phyloP scores from a whole-genome alignment of 441 rosid species.

The Arabidopsis hybrid region DNA sequence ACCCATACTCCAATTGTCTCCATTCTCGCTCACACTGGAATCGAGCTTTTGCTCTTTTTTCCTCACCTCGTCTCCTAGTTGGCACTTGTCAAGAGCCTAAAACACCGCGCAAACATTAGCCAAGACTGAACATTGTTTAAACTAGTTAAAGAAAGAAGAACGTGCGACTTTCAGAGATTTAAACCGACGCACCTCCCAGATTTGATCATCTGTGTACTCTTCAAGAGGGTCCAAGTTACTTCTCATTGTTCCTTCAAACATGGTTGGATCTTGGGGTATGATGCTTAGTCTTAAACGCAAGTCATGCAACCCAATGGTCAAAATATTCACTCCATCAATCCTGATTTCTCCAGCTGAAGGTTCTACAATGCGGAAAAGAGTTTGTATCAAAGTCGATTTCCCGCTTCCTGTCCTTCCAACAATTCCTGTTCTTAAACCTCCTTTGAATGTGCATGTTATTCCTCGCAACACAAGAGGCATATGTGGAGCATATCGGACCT shows the following conservation, averaged over 20 bases:
- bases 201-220: slow-evolving; percentile 78
- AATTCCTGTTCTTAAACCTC: slow-evolving; percentile 87
- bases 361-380: slow-evolving; percentile 87
- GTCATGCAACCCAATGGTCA: slow-evolving; percentile 82
- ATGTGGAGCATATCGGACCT: slow-evolving; percentile 91
- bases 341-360: slow-evolving; percentile 73
- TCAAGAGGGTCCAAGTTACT: slow-evolving; percentile 91
- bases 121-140: neutral
- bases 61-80: slow-evolving; percentile 87
- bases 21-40: slow-evolving; percentile 77
- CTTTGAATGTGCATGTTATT: slow-evolving; percentile 77
- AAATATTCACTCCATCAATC: slow-evolving; percentile 78
- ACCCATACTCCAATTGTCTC: slow-evolving; percentile 98
- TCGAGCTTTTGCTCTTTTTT: slow-evolving; percentile 80
- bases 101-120: slow-evolving; percentile 24
- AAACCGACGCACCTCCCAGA: slow-evolving; percentile 81
- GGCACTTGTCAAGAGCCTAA: slow-evolving; percentile 88
- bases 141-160: neutral
- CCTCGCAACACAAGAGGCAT: slow-evolving; percentile 89
- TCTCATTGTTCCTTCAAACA: slow-evolving; percentile 92
- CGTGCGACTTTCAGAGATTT: neutral
- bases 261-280: slow-evolving; percentile 94
- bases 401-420: slow-evolving; percentile 96
- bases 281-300: slow-evolving; percentile 83
- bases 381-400: slow-evolving; percentile 88